phyloP scores from a whole-genome alignment of 768 basidiomycete species.

The Mycena galopus region DNA sequence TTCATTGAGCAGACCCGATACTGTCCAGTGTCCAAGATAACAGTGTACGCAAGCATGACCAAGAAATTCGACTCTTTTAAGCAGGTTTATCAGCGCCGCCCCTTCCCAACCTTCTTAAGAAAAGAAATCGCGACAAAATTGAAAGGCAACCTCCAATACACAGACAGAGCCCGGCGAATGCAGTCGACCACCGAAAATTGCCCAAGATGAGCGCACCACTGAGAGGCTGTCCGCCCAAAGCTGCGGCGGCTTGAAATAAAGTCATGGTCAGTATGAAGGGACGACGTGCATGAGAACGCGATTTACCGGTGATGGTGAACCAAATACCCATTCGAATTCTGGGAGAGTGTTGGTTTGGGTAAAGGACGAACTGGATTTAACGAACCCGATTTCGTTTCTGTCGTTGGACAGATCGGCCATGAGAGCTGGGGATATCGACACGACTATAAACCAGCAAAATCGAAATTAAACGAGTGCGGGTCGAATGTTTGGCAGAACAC shows the following conservation, averaged over 20 bases:
- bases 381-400: constrained; percentile 29
- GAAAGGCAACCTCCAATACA: constrained; percentile 8
- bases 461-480: neutral
- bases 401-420: constrained; percentile 22
- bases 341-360: neutral
- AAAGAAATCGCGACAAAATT: constrained; percentile 18
- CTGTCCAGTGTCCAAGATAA: too few relatives aligned
- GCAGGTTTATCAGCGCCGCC: neutral
- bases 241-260: constrained; percentile 13
- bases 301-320: constrained; percentile 28
- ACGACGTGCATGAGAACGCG: too few relatives aligned
- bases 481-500: neutral
- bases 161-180: constrained; percentile 25
- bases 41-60: neutral
- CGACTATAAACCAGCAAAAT: constrained; percentile 1
- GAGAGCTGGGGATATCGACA: constrained; percentile 27
- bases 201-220: constrained; percentile 26
- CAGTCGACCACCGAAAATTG: constrained; percentile 29
- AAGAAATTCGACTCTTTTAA: neutral
- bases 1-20: too few relatives aligned
- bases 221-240: constrained; percentile 26
- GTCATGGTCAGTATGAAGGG: neutral
- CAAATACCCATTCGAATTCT: constrained; percentile 32
- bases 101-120: neutral
- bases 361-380: neutral